These are phyloP conservation scores for Puya raimondii DNA, from an alignment of 176 grass and related monocot species.

Conservation along the genomic window DNA sequence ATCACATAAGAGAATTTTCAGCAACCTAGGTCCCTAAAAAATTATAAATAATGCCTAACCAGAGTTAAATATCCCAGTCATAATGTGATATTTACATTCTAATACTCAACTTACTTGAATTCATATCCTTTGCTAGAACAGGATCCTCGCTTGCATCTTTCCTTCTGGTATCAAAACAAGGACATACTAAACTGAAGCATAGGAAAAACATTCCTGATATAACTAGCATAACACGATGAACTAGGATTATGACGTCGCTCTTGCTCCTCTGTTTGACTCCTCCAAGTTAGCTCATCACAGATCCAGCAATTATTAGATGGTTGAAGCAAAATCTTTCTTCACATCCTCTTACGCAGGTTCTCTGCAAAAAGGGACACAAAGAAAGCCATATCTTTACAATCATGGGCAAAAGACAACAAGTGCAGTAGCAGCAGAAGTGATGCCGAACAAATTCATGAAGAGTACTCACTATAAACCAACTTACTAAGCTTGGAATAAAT, in stretches of 20 bases:
- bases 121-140: conserved; percentile 35
- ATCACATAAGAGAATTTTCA: too few relatives aligned
- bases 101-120: conserved; percentile 40
- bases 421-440: too few relatives aligned
- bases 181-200: conserved; percentile 58
- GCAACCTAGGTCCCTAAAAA: too few relatives aligned
- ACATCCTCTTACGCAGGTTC: conserved; percentile 12
- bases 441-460: too few relatives aligned
- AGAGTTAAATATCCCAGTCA: too few relatives aligned
- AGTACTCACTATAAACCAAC: too few relatives aligned
- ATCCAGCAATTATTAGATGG: background rate
- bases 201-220: conserved; percentile 46
- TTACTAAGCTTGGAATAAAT: too few relatives aligned
- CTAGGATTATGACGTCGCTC: conserved; percentile 11
- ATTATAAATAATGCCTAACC: too few relatives aligned
- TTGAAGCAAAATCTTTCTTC: background rate
- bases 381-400: too few relatives aligned
- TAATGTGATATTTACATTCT: too few relatives aligned
- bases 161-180: conserved; percentile 58
- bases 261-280: conserved; percentile 28
- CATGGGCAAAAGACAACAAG: too few relatives aligned
- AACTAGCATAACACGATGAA: conserved; percentile 31
- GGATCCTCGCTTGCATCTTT: conserved; percentile 59
- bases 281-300: conserved; percentile 17
- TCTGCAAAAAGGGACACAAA: background rate